phyloP scores from a whole-genome alignment of 2,329 filamentous ascomycete genomes.

The Ophiostoma tasmaniense region DNA sequence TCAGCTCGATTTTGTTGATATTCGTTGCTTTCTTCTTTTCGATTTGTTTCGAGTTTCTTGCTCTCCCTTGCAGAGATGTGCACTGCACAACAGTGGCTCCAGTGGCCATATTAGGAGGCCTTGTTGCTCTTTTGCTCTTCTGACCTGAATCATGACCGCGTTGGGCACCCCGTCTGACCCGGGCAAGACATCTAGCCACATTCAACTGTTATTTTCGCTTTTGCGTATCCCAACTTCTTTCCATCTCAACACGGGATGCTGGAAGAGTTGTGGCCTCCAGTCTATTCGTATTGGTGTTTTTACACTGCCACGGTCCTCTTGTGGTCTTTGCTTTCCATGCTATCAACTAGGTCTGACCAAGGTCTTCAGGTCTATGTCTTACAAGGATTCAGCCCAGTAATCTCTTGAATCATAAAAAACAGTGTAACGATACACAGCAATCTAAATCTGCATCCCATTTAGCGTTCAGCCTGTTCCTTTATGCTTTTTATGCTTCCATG shows the following conservation, averaged over 20 bases:
- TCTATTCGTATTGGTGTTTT: neutral
- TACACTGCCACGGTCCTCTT: neutral
- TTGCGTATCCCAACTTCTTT: no score
- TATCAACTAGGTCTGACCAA: neutral
- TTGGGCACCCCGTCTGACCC: neutral
- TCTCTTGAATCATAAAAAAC: neutral
- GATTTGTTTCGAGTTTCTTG: neutral
- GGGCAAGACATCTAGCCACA: neutral
- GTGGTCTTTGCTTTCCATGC: neutral
- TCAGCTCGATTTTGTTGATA: neutral
- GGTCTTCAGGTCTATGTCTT: neutral
- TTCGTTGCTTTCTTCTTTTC: neutral
- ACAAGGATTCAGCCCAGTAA: neutral
- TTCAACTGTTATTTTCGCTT: neutral
- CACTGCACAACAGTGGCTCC: neutral
- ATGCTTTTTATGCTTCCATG: neutral
- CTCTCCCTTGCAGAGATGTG: neutral
- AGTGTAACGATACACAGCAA: neutral
- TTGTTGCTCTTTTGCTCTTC: neutral
- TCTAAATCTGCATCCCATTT: neutral
- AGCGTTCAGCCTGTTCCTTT: no score
- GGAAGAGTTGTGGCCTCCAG: no score
- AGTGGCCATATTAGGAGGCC: neutral
- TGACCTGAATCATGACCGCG: neutral
- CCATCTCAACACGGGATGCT: no score